Evolutionary conservation across 805 yeast genomes (phyloP), one percentile per base, ranked within the genome.

Genomic region (Barnettozyma californica): DNA sequence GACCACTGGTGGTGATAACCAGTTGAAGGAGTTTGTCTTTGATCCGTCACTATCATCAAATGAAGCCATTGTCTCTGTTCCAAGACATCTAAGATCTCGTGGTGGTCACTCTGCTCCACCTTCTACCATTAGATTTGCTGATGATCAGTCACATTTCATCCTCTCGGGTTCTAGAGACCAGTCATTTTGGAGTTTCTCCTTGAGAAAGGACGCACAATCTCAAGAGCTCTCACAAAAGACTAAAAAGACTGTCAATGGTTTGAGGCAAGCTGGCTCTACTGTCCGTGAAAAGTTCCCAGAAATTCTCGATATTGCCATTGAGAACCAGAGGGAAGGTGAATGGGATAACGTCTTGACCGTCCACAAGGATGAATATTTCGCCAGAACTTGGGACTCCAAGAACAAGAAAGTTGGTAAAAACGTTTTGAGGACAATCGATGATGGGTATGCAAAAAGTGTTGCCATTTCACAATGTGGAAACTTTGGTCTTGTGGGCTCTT

Each of bases 81-180:
- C 99, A 39, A 83, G 99, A 61, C 81, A 83, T 51, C 73, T 95
- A 59, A 80, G 99, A 64, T 86, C 95, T 1, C 79, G 99, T 63
- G 98, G 97, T 59, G 99, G 99, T n/a, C 99, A 94, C 65, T 81
- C 96, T 4, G 84, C 87, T 27, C 96, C 99, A 3, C 95, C 98
- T 2, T 74, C 84, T 0, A 63, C 79, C 5, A 80, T 94, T 37
- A 70, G 72, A 21, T 94, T 94, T 66, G 87, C 95, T 5, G 85
- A 86, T 57, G 81, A 80, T 44, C 81, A 81, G 42, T 81, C 96
- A 2, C 99, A 95, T 67, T 87, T 81, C 65, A 62, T 95, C 10
- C 74, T 87, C 46, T 87, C 96, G 45, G 95, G 95, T 2, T 87
- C 97, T 0, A 76, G 82, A 53, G 99, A 94, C 67, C 76, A 78